These are phyloP conservation scores for Ophiosphaerella herpotricha DNA, from an alignment of 2,329 filamentous ascomycete species.

Conservation along the genomic window DNA sequence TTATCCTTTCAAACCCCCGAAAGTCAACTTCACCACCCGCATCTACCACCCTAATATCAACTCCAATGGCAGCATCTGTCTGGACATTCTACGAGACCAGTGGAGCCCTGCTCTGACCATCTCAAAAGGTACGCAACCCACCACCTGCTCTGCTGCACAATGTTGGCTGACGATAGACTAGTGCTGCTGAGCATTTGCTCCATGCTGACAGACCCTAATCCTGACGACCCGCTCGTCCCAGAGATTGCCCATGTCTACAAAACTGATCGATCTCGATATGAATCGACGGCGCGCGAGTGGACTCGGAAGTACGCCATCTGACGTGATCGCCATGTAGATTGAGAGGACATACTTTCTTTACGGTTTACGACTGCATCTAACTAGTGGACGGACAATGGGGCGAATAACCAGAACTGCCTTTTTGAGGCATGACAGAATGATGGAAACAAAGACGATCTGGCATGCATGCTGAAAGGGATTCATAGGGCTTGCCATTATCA, in stretches of 20 bases:
- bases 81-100: constrained; percentile 98
- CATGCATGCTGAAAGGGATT: constrained; percentile 38
- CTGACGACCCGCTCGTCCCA: constrained; percentile 95
- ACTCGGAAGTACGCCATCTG: constrained; percentile 99
- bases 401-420: constrained; percentile 29
- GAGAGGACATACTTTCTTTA: constrained; percentile 26
- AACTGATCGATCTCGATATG: constrained; percentile 93
- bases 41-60: constrained; percentile 99
- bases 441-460: constrained; percentile 32
- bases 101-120: constrained; percentile 99
- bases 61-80: constrained; percentile 98
- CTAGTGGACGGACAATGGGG: constrained; percentile 14
- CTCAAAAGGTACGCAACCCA: constrained; percentile 76
- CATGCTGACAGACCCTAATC: constrained; percentile 99
- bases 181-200: constrained; percentile 99
- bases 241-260: constrained; percentile 99
- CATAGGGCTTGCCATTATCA: constrained; percentile 40
- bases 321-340: constrained; percentile 11
- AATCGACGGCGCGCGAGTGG: constrained; percentile 96
- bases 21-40: constrained; percentile 99
- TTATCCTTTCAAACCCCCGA: constrained; percentile 99
- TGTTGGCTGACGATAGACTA: constrained; percentile 48
- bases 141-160: neutral
- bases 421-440: constrained; percentile 36
- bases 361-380: constrained; percentile 30